These are phyloP conservation scores for Haplosporangium gracile DNA, from an alignment of 192 early-diverging fungal genomes.

Conservation along the genomic window DNA sequence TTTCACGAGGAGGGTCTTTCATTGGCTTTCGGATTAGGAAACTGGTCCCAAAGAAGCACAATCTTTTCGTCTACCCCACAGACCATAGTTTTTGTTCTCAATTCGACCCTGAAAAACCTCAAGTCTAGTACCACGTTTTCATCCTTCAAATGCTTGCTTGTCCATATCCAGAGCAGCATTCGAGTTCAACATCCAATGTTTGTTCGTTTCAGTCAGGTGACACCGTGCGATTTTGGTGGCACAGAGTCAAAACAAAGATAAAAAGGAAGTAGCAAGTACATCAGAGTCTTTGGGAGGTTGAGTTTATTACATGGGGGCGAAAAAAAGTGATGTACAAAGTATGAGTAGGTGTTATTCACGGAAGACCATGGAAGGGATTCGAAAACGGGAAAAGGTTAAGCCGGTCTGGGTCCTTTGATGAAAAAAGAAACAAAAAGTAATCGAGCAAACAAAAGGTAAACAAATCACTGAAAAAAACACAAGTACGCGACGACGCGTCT, in stretches of 20 bases:
- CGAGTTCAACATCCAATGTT: neutral
- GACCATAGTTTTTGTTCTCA: neutral
- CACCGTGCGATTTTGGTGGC: neutral
- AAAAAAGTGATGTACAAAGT: conserved; percentile 39
- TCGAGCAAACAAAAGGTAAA: neutral
- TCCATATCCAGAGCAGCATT: neutral
- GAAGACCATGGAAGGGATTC: conserved; percentile 21
- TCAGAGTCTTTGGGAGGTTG: neutral
- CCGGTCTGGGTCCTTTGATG: conserved; percentile 1
- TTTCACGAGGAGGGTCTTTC: neutral
- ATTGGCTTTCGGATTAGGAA: conserved; percentile 7
- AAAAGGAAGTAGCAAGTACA: neutral
- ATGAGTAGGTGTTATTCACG: conserved; percentile 7
- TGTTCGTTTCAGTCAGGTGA: neutral
- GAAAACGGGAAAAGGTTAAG: neutral
- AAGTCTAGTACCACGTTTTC: neutral
- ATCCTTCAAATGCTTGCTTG: neutral
- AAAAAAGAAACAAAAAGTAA: conserved; percentile 8
- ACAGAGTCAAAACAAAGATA: neutral
- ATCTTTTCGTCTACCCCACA: neutral
- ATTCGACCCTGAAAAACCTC: neutral
- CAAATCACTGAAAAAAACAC: conserved; percentile 19
- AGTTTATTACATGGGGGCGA: conserved; percentile 33
- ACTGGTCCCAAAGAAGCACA: neutral
- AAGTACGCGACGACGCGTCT: conserved; percentile 26